phyloP scores from a whole-genome alignment of 2,329 filamentous ascomycete genomes.

The Aspergillus pseudoterreus region DNA sequence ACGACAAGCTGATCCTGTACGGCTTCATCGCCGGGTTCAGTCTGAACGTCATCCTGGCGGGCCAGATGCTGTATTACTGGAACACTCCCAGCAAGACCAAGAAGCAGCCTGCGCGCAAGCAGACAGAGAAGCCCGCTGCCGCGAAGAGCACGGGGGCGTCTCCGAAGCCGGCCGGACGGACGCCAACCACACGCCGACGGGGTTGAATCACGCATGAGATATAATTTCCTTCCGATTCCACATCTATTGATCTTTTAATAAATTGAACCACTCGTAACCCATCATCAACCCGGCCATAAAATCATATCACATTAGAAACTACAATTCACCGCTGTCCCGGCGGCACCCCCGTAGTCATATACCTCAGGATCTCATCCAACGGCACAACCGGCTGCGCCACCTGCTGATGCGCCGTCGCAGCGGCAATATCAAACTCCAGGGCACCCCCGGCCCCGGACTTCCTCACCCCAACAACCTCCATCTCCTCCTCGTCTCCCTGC shows the following conservation, averaged over 20 bases:
- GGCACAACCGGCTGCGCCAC: conserved; percentile 25
- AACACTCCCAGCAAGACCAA: conserved; percentile 54
- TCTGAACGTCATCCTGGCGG: conserved; percentile 82
- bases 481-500: conserved; percentile 36
- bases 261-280: background rate
- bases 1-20: conserved; percentile 94
- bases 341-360: conserved; percentile 47
- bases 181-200: conserved; percentile 54
- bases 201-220: conserved; percentile 37
- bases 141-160: conserved; percentile 41
- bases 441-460: conserved; percentile 27
- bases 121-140: conserved; percentile 24
- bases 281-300: background rate
- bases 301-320: background rate
- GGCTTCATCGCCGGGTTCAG: conserved; percentile 86
- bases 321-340: conserved; percentile 22
- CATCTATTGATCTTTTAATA: background rate
- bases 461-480: conserved; percentile 38
- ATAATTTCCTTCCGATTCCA: conserved; percentile 3
- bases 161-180: conserved; percentile 42
- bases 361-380: conserved; percentile 48
- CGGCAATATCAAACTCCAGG: conserved; percentile 34
- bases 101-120: conserved; percentile 25
- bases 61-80: conserved; percentile 97
- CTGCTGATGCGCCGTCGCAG: conserved; percentile 8